Conservation (phyloP, 1,139 yeast species). For the Pichia sp. region DNA sequence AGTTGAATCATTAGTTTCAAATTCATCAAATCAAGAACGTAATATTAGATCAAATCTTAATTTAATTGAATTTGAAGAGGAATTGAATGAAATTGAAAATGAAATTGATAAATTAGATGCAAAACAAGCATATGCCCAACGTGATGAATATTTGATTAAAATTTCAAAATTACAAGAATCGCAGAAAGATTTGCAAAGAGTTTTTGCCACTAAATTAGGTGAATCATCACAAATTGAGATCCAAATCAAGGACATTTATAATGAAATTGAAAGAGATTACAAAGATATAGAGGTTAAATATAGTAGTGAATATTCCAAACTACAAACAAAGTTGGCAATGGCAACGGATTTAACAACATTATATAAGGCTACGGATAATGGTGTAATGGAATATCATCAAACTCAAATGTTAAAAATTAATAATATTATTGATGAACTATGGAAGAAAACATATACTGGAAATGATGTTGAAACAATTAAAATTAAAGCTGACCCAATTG, state of each 20-base stretch:
- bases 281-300: conserved; percentile 57
- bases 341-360: conserved; percentile 80
- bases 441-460: conserved; percentile 93
- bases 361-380: conserved; percentile 80
- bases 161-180: conserved; percentile 48
- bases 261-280: conserved; percentile 66
- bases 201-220: conserved; percentile 74
- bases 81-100: conserved; percentile 31
- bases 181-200: conserved; percentile 54
- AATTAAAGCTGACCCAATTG: conserved; percentile 62
- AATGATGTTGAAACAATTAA: conserved; percentile 91
- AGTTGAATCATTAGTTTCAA: conserved; percentile 35
- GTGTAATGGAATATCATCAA: conserved; percentile 90
- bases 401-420: conserved; percentile 92
- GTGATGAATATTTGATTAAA: conserved; percentile 57
- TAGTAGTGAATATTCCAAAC: conserved; percentile 64
- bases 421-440: conserved; percentile 75
- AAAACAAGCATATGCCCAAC: conserved; percentile 57
- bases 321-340: conserved; percentile 73
- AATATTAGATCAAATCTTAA: conserved; percentile 51
- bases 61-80: conserved; percentile 35
- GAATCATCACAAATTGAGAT: conserved; percentile 79
- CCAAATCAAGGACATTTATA: conserved; percentile 50
- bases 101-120: conserved; percentile 41
- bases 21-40: conserved; percentile 47